Evolutionary conservation across 2,329 filamentous ascomycete genomes (phyloP), one percentile per base, ranked within the genome.

Genomic region (Colletotrichum lentis): DNA sequence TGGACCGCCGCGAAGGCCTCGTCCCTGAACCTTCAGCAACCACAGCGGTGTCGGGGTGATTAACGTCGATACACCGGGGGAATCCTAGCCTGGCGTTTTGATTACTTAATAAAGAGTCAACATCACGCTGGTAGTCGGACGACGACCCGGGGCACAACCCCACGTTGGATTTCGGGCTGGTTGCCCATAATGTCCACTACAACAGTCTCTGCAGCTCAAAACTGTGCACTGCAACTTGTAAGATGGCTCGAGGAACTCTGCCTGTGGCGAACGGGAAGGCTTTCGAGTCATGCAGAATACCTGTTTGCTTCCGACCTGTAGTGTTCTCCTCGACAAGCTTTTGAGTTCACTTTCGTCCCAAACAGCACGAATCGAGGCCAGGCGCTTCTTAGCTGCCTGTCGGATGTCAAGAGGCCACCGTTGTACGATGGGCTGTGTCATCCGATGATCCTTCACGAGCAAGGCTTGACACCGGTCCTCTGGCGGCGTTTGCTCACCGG

Each of bases 311-410:
- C 49, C 20, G 5, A n/a, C n/a, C n/a, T 37, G 22, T 27, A 24
- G 37, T 16, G 22, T n/a, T 20, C 8, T 20, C 24, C 24, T 37
- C 43, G 10, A 37, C 22, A 22, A 56, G 43, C 50, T 10, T 10
- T 63, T 24, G 27, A 44, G 44, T 52, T 63, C 37, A 53, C 35
- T 49, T 22, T 56, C 35, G 18, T 63, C 27, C 31, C 14, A 43
- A 44, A 3, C 55, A 35, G 18, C n/a, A 16, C 2, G 6, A 20
- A n/a, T 20, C n/a, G 5, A 31, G n/a, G 24, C 8, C 5, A 1
- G 39, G 24, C 52, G 39, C 46, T 37, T 63, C 16, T 27, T 22
- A n/a, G 55, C 27, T 39, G 43, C 55, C 6, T 53, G 53, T 37
- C 39, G 44, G 43, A 47, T 43, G 27, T 5, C 5, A 16, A 43